These are phyloP conservation scores for Eucalyptus erythrocorys DNA, from an alignment of 345 rosid species.

Conservation along the genomic window DNA sequence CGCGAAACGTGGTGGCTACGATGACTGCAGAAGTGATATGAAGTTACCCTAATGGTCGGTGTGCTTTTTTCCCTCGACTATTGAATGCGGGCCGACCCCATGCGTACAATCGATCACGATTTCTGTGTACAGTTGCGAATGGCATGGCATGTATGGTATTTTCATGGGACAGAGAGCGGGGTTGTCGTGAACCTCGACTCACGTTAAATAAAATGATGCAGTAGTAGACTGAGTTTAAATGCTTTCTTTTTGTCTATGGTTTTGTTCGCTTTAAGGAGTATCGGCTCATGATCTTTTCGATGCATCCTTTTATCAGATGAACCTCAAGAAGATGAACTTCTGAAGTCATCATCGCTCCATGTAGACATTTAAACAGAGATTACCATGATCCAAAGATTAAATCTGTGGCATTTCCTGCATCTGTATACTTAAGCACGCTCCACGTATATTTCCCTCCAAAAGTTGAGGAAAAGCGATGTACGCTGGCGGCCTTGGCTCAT, in stretches of 20 bases:
- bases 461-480: background rate
- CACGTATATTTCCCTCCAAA: background rate
- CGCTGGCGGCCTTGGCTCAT: background rate
- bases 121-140: background rate
- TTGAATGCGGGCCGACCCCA: background rate
- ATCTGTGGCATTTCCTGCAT: background rate
- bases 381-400: background rate
- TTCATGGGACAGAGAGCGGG: background rate
- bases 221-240: background rate
- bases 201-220: background rate
- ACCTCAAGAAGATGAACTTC: background rate
- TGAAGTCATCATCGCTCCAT: background rate
- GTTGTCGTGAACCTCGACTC: background rate
- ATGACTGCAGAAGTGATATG: background rate
- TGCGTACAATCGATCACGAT: background rate
- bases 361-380: background rate
- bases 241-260: background rate
- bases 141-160: background rate
- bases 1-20: constrained; percentile 28
- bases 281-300: background rate
- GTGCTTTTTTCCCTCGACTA: background rate
- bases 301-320: background rate
- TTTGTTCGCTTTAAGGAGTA: background rate
- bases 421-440: background rate
- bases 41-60: background rate